A percentile compares a stretch with the other conserved stretches of the same genome.
phyloP scores from a whole-genome alignment of 306 rosid species.

The Dicorynia guianensis region DNA sequence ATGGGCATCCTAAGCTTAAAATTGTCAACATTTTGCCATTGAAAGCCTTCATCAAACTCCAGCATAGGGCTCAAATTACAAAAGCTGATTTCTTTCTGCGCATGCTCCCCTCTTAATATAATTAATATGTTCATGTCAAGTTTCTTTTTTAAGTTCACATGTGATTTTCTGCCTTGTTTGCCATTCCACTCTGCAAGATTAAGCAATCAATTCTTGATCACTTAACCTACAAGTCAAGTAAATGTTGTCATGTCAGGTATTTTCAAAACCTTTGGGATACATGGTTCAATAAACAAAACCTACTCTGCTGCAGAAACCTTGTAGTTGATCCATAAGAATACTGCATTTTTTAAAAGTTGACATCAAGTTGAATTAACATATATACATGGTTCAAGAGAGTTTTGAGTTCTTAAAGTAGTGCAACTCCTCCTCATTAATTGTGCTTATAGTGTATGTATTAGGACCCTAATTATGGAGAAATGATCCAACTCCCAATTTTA shows the following conservation, averaged over 20 bases:
- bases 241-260: not conserved
- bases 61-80: conserved; percentile 23
- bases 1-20: conserved; percentile 42
- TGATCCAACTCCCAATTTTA: no score
- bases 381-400: no score
- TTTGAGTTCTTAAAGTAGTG: no score
- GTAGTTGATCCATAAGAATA: no score
- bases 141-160: no score
- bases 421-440: no score
- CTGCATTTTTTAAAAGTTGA: no score
- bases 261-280: not conserved
- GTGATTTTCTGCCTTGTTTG: no score
- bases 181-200: conserved; percentile 18
- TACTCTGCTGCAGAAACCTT: no score
- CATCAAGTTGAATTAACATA: no score
- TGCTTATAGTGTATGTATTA: no score
- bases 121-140: not conserved
- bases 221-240: conserved; percentile 19
- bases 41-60: conserved; percentile 3
- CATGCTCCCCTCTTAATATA: conserved; percentile 37
- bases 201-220: not conserved
- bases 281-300: not conserved
- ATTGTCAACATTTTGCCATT: not conserved
- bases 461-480: no score
- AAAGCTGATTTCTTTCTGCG: conserved; percentile 45